Conservation (phyloP, 805 yeast genomes). For the Yamadazyma laniorum region DNA sequence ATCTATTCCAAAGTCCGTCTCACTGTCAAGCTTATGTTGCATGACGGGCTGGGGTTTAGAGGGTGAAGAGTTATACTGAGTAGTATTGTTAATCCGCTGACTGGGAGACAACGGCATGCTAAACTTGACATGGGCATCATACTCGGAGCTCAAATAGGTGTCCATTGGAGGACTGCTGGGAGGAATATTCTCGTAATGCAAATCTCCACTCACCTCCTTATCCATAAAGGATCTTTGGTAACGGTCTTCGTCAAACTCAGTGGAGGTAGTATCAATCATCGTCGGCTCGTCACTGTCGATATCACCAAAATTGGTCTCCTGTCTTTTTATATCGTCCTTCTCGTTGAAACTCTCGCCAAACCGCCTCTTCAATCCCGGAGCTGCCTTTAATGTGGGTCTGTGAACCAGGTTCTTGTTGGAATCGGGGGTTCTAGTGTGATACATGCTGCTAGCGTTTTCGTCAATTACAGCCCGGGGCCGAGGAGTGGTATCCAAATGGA, state of each 20-base stretch:
- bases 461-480: conserved; percentile 38
- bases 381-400: conserved; percentile 20
- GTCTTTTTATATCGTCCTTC: conserved; percentile 37
- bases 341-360: conserved; percentile 46
- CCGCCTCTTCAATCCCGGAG: conserved; percentile 39
- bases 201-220: conserved; percentile 3
- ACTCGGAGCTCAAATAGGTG: conserved; percentile 28
- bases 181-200: conserved; percentile 16
- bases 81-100: conserved; percentile 12
- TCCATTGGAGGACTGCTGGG: conserved; percentile 44
- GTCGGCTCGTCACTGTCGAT: conserved; percentile 18
- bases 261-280: conserved; percentile 15
- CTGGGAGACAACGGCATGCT: conserved; percentile 16
- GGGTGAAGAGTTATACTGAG: conserved; percentile 3
- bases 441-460: conserved; percentile 43
- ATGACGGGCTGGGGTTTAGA: not conserved
- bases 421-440: conserved; percentile 34
- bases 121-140: conserved; percentile 17
- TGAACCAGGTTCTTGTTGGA: not conserved
- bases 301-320: conserved; percentile 21
- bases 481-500: conserved; percentile 40
- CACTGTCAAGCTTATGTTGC: conserved; percentile 17
- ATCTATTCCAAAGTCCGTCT: conserved; percentile 52
- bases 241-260: conserved; percentile 13
- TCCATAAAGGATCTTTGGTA: conserved; percentile 4